These are phyloP conservation scores for Hemileia vastatrix DNA, from an alignment of 1,284 basidiomycete genomes.

Conservation along the genomic window DNA sequence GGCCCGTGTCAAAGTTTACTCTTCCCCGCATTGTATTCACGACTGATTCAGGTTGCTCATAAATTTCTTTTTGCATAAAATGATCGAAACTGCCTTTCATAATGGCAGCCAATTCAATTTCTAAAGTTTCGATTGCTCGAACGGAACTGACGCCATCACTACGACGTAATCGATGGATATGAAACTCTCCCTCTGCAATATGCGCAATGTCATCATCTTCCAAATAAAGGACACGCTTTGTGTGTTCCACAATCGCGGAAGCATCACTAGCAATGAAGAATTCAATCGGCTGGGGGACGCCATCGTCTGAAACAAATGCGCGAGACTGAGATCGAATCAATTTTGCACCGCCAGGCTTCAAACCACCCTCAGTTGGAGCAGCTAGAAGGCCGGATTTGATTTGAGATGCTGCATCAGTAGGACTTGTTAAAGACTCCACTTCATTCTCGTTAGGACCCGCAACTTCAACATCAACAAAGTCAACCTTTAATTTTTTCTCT, in stretches of 20 bases:
- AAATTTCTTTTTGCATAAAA: slow-evolving; percentile 99
- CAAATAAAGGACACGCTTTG: slow-evolving; percentile 95
- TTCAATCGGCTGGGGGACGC: slow-evolving; percentile 96
- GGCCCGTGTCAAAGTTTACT: slow-evolving; percentile 92
- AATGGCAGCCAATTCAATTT: slow-evolving; percentile 97
- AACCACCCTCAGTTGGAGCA: slow-evolving; percentile 30
- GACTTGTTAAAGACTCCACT: slow-evolving; percentile 31
- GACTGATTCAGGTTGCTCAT: slow-evolving; percentile 98
- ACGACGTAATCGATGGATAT: slow-evolving; percentile 94
- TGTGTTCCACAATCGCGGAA: slow-evolving; percentile 93
- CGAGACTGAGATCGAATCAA: slow-evolving; percentile 90
- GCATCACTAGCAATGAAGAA: slow-evolving; percentile 99
- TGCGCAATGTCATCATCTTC: slow-evolving; percentile 99
- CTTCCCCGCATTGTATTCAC: slow-evolving; percentile 99
- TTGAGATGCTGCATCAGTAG: slow-evolving; percentile 21
- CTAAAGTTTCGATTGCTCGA: slow-evolving; percentile 94
- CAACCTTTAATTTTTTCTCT: slow-evolving; percentile 98
- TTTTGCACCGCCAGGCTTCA: slow-evolving; percentile 57
- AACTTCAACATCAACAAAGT: slow-evolving; percentile 98
- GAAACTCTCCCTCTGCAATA: slow-evolving; percentile 89
- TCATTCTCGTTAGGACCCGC: slow-evolving; percentile 60
- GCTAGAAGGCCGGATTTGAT: slow-evolving; percentile 20
- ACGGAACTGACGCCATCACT: slow-evolving; percentile 64
- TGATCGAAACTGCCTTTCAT: slow-evolving; percentile 99
- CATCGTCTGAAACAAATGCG: slow-evolving; percentile 97